These are phyloP conservation scores for Ampelomyces quisqualis DNA, from an alignment of 2,329 filamentous ascomycete species.

Conservation along the genomic window DNA sequence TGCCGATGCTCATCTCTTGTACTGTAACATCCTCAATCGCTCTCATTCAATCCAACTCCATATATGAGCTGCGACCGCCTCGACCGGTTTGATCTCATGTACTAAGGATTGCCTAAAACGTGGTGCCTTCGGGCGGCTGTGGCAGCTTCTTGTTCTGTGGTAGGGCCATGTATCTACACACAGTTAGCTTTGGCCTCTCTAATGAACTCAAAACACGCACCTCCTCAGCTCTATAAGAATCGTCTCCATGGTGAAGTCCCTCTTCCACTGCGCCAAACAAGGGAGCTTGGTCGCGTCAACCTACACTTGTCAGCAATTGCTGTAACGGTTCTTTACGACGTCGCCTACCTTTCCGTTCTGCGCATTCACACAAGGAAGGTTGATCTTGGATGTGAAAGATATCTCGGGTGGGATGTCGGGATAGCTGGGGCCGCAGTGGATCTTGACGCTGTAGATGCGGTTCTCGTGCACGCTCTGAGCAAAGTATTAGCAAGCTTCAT, in stretches of 20 bases:
- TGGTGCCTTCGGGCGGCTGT: slow-evolving; percentile 85
- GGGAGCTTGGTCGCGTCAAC: slow-evolving; percentile 83
- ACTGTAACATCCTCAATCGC: slow-evolving; percentile 5
- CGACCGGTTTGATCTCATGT: not conserved
- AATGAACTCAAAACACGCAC: slow-evolving; percentile 43
- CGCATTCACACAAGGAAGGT: slow-evolving; percentile 89
- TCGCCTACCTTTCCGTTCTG: slow-evolving; percentile 67
- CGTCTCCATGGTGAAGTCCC: slow-evolving; percentile 93
- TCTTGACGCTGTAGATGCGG: slow-evolving; percentile 96
- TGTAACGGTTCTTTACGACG: slow-evolving; percentile 2
- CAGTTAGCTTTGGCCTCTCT: slow-evolving; percentile 4
- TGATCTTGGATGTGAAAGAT: slow-evolving; percentile 90
- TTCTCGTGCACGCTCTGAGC: slow-evolving; percentile 90
- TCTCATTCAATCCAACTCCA: not conserved
- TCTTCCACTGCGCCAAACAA: slow-evolving; percentile 86
- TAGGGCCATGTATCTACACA: slow-evolving; percentile 82
- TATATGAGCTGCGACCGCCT: not conserved
- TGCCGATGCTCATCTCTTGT: slow-evolving; percentile 27
- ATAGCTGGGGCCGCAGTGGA: slow-evolving; percentile 89
- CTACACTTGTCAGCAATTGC: slow-evolving; percentile 43
- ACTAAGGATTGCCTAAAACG: slow-evolving; percentile 53
- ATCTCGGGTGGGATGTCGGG: slow-evolving; percentile 86
- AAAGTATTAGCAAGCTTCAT: slow-evolving; percentile 7
- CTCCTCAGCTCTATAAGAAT: slow-evolving; percentile 82
- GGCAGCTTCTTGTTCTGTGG: slow-evolving; percentile 91